phyloP scores from a whole-genome alignment of 306 rosid genomes.

The Vachellia collinsii region DNA sequence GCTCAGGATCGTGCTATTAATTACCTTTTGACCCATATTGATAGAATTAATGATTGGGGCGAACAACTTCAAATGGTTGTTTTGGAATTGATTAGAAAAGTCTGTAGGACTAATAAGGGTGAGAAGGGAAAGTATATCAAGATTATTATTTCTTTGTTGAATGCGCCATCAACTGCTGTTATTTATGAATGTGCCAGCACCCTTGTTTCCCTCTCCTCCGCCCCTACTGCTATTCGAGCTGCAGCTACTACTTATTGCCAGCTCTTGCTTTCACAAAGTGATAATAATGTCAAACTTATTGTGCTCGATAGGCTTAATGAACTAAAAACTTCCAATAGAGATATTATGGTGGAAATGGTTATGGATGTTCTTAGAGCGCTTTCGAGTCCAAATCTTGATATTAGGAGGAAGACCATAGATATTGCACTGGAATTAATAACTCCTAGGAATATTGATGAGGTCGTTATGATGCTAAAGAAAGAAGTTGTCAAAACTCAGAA shows the following conservation, averaged over 20 bases:
- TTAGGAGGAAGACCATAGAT: slow-evolving; percentile 87
- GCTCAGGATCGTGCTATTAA: slow-evolving; percentile 85
- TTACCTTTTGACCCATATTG: slow-evolving; percentile 64
- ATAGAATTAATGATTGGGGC: slow-evolving; percentile 74
- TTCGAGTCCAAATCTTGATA: slow-evolving; percentile 76
- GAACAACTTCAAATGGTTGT: slow-evolving; percentile 93
- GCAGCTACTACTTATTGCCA: slow-evolving; percentile 84
- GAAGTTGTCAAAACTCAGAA: slow-evolving; percentile 91
- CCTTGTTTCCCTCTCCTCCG: slow-evolving; percentile 82
- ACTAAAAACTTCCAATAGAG: slow-evolving; percentile 73
- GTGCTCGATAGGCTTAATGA: slow-evolving; percentile 88
- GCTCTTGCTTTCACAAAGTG: slow-evolving; percentile 86
- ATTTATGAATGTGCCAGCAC: slow-evolving; percentile 89
- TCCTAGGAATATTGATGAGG: slow-evolving; percentile 81
- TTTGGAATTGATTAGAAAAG: slow-evolving; percentile 83
- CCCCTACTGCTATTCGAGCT: slow-evolving; percentile 89
- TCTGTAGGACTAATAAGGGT: slow-evolving; percentile 74
- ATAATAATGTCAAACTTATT: slow-evolving; percentile 88
- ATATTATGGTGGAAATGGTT: slow-evolving; percentile 85
- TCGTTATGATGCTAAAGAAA: slow-evolving; percentile 90
- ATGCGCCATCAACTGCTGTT: slow-evolving; percentile 77
- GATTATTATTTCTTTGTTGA: slow-evolving; percentile 71
- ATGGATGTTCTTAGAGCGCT: slow-evolving; percentile 93
- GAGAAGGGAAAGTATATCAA: slow-evolving; percentile 88
- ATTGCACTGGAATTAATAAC: slow-evolving; percentile 85